phyloP scores from a whole-genome alignment of 306 rosid species.

The Trifolium pratense region DNA sequence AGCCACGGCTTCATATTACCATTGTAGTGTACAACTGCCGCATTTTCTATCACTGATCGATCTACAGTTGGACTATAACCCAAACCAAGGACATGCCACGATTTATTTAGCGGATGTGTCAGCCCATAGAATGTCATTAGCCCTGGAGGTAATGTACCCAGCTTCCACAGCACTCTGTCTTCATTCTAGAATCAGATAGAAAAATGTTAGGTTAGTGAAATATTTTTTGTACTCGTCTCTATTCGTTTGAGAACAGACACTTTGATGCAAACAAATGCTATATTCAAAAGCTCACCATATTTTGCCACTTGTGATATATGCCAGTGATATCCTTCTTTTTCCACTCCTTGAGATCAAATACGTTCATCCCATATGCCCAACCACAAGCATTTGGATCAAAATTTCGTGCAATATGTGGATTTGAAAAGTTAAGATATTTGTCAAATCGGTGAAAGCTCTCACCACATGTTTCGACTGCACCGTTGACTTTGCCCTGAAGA shows the following conservation, averaged over 20 bases:
- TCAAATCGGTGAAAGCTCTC: conserved; percentile 91
- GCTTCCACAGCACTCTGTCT: conserved; percentile 93
- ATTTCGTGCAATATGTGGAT: conserved; percentile 82
- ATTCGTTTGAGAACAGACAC: conserved; percentile 12
- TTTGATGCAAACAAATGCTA: conserved; percentile 30
- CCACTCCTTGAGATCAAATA: conserved; percentile 94
- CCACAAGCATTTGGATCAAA: conserved; percentile 96
- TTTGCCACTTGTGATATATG: conserved; percentile 98
- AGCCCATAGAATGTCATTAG: conserved; percentile 89
- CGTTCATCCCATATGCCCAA: conserved; percentile 98
- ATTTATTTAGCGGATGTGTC: conserved; percentile 80
- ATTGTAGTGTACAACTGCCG: conserved; percentile 91
- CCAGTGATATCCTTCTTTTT: conserved; percentile 88
- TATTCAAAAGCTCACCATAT: conserved; percentile 72
- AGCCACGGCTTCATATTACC: conserved; percentile 99
- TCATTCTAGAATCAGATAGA: conserved; percentile 67
- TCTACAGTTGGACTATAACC: conserved; percentile 91
- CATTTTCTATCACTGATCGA: conserved; percentile 64
- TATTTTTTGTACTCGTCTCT: background rate
- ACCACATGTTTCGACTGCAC: conserved; percentile 97
- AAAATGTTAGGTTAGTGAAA: conserved; percentile 32
- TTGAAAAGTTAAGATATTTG: conserved; percentile 92
- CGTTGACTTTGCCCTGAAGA: conserved; percentile 90
- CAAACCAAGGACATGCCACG: conserved; percentile 99
- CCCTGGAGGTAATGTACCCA: conserved; percentile 95